Evolutionary conservation across 495 filamentous ascomycete species (phyloP).

Genomic region (Tricharina praecox): DNA sequence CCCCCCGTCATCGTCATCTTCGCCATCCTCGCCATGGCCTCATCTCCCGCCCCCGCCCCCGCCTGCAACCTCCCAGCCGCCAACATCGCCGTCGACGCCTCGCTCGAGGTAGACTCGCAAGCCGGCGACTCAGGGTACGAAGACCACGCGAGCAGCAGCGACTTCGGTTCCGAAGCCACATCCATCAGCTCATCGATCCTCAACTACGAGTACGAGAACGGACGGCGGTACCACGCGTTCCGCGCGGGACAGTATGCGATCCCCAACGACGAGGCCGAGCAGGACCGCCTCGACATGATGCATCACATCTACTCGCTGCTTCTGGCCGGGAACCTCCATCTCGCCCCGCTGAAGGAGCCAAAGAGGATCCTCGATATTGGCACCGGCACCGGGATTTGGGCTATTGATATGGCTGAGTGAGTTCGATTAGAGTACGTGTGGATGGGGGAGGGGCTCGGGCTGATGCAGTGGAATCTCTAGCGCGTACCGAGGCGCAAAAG

Average conservation of each 20-base stretch:
- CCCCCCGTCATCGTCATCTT: no score
- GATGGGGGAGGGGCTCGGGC: background rate
- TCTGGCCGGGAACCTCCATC: conserved; percentile 25
- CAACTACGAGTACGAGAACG: conserved; percentile 18
- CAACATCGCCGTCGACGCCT: no score
- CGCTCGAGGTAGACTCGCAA: background rate
- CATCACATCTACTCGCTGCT: conserved; percentile 30
- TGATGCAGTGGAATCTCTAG: no score
- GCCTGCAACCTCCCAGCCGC: no score
- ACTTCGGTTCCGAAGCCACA: conserved; percentile 12
- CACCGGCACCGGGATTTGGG: conserved; percentile 30
- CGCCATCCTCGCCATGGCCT: no score
- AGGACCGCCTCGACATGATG: conserved; percentile 31
- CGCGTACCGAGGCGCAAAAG: background rate
- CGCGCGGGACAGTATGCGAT: conserved; percentile 9
- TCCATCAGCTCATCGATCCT: conserved; percentile 13
- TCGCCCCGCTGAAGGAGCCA: conserved; percentile 28
- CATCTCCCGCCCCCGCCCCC: no score
- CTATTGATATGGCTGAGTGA: conserved; percentile 8
- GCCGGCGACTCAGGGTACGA: background rate
- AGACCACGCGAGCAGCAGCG: background rate
- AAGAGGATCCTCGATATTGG: conserved; percentile 30
- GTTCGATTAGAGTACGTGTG: background rate
- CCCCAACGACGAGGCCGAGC: conserved; percentile 9
- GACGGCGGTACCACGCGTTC: conserved; percentile 4